These are phyloP conservation scores for Centrapalus pauciflorus DNA, from an alignment of 129 eudicot genomes.

Conservation along the genomic window DNA sequence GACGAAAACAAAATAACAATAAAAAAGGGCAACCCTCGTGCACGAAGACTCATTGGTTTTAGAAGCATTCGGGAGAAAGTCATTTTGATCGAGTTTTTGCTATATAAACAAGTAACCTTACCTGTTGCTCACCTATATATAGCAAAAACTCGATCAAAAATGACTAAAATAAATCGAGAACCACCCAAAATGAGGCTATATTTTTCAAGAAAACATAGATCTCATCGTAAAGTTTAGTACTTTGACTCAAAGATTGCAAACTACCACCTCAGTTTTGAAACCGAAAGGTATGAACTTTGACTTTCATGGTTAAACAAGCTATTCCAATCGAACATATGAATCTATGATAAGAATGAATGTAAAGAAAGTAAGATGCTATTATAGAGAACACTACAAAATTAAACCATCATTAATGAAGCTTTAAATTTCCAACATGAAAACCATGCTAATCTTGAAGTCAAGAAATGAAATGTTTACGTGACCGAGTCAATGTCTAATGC, in stretches of 20 bases:
- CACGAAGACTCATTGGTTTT: no score
- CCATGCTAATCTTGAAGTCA: neutral
- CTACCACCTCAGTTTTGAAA: neutral
- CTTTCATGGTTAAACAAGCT: neutral
- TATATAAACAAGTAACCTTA: no score
- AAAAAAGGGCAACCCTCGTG: no score
- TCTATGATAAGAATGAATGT: neutral
- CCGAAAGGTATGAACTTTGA: neutral
- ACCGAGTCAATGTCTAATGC: neutral
- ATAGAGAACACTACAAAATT: neutral
- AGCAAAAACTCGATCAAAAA: no score
- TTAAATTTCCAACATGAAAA: neutral
- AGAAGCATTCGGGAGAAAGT: no score
- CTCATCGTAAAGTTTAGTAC: no score
- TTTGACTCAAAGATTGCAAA: neutral
- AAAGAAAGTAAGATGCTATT: constrained; percentile 1
- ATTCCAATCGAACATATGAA: neutral
- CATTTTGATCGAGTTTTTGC: no score
- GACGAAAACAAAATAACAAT: no score
- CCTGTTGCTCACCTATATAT: neutral
- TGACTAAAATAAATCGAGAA: neutral
- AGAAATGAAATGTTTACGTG: neutral
- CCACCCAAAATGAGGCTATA: neutral
- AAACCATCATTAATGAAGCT: neutral
- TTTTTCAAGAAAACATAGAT: neutral